Evolutionary conservation across 352 stramenopile species (phyloP), one percentile per base, ranked within the genome.

Genomic region (Detonula confervacea): DNA sequence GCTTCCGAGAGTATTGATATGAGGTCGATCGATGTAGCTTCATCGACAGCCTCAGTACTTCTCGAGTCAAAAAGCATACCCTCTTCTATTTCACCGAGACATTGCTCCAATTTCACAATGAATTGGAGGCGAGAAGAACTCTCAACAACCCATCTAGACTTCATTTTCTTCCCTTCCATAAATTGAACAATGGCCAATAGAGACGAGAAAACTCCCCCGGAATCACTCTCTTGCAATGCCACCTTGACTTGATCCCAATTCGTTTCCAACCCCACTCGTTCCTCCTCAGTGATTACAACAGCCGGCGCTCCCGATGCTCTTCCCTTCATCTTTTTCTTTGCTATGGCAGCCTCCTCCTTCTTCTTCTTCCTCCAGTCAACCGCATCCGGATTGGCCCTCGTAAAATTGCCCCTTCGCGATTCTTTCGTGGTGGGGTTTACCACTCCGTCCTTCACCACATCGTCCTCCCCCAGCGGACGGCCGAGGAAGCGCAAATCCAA

Each of bases 391-490:
- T 93, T 93, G 7, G 77, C 82, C 46, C 73, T 72, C 20, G 70
- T 49, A 83, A 93, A 93, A 55, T 79, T 83, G 25, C 88, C 88
- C 60, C 69, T 79, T 54, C 88, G 61, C 18, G 81, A 83, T 33
- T 82, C 27, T 47, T 77, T 74, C 9, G 81, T 91, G 11, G 86
- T 92, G 14, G 88, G 88, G 69, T 93, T 91, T 16, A 93, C 72
- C 1, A 81, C 73, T 11, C 76, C 75, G 22, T 86, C 52, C 16
- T 86, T 84, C 8, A 90, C 68, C 0, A 90, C 77, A 78, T 89
- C 86, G 5, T 56, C 67, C 8, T 77, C 46, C 3, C 24, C 42
- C 24, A 91, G 62, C 12, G 66, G 55, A 37, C 86, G 84, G 56
- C 73, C 72, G 1, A 86, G 39, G 62, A 92, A 90, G 14, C 86